Evolutionary conservation across 2,329 filamentous ascomycete genomes (phyloP).

Genomic region (Pseudogymnoascus verrucosus): DNA sequence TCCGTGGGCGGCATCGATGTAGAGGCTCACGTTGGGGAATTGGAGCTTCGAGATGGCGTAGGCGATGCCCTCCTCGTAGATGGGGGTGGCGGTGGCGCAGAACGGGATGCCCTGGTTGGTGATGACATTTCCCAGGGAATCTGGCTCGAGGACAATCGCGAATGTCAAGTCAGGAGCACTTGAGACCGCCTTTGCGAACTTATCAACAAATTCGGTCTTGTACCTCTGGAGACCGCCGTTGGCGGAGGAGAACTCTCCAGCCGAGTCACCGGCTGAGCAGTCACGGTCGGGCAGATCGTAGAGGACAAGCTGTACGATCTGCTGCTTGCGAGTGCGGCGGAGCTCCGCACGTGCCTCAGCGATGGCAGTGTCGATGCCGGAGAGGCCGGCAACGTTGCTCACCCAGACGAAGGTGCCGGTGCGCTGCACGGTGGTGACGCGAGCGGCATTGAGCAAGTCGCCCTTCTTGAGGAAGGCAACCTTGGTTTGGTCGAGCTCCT

Average conservation of each 20-base stretch:
- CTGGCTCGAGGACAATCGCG: constrained; percentile 37
- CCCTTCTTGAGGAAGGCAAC: constrained; percentile 30
- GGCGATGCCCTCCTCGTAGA: constrained; percentile 36
- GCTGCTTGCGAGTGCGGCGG: constrained; percentile 23
- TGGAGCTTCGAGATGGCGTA: constrained; percentile 35
- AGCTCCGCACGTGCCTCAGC: constrained; percentile 31
- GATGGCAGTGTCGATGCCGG: constrained; percentile 34
- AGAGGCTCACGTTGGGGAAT: constrained; percentile 31
- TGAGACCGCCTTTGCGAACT: constrained; percentile 31
- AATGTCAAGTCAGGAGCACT: constrained; percentile 34
- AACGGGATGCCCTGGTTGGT: constrained; percentile 32
- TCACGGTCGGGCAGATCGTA: constrained; percentile 40
- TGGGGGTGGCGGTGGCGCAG: constrained; percentile 31
- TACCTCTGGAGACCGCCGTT: constrained; percentile 33
- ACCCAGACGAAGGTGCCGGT: constrained; percentile 39
- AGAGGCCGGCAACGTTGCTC: constrained; percentile 30
- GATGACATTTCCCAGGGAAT: constrained; percentile 36
- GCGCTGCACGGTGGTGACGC: constrained; percentile 32
- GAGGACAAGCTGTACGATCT: constrained; percentile 35
- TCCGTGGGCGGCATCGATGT: constrained; percentile 36
- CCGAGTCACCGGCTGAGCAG: constrained; percentile 36
- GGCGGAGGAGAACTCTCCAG: constrained; percentile 33
- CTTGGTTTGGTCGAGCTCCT: constrained; percentile 34
- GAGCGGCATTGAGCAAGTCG: constrained; percentile 32
- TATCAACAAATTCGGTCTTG: constrained; percentile 34